A percentile compares a stretch with the other conserved stretches of the same genome.
phyloP scores from a whole-genome alignment of 1,139 yeast species.

The Candida sanyaensis region DNA sequence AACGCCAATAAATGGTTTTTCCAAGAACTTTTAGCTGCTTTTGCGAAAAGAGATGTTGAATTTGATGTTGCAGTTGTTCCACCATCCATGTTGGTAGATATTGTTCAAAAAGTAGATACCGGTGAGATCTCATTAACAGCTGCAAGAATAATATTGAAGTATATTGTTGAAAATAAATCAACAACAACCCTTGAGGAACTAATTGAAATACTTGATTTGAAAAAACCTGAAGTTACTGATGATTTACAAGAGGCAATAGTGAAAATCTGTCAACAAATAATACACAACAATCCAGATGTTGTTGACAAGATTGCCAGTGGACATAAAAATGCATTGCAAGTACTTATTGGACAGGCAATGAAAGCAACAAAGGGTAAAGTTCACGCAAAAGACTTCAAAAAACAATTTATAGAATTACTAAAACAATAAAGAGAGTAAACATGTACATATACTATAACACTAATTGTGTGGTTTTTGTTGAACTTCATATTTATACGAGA shows the following conservation, averaged over 20 bases:
- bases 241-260: conserved; percentile 46
- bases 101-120: conserved; percentile 25
- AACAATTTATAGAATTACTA: conserved; percentile 37
- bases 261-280: conserved; percentile 53
- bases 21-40: conserved; percentile 75
- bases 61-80: conserved; percentile 39
- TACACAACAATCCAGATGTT: conserved; percentile 54
- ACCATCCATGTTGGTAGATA: conserved; percentile 22
- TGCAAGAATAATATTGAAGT: conserved; percentile 63
- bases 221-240: conserved; percentile 33
- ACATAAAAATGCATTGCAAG: conserved; percentile 68
- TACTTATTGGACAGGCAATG: conserved; percentile 85
- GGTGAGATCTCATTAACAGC: conserved; percentile 47
- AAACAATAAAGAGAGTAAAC: conserved; percentile 2
- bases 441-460: not conserved
- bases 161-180: conserved; percentile 52
- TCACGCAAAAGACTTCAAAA: conserved; percentile 49
- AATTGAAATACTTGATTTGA: conserved; percentile 59
- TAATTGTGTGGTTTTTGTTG: conserved; percentile 4
- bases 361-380: conserved; percentile 69
- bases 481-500: conserved; percentile 6
- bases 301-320: conserved; percentile 59
- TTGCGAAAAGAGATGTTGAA: conserved; percentile 51
- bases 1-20: conserved; percentile 78
- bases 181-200: conserved; percentile 37